Percentiles rank a stretch among this genome's conserved stretches.
These are phyloP conservation scores for Puccinia brachypodii DNA, from an alignment of 1,284 basidiomycete genomes.

Conservation along the genomic window DNA sequence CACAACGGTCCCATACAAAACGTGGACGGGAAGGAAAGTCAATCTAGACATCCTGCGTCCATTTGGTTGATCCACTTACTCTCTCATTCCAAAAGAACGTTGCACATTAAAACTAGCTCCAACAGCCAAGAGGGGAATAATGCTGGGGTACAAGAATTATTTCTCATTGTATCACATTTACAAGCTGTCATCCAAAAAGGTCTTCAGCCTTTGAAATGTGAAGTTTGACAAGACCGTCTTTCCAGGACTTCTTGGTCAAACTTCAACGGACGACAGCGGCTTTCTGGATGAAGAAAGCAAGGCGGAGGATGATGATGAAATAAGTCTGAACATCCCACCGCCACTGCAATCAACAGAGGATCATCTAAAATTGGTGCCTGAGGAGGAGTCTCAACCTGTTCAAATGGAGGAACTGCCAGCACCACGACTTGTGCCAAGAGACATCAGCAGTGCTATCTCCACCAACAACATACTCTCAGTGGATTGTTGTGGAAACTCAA, in stretches of 20 bases:
- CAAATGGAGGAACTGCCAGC: neutral
- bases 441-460: neutral
- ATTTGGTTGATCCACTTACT: neutral
- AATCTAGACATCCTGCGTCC: neutral
- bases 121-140: neutral
- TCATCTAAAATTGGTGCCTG: neutral
- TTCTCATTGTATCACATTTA: neutral
- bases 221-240: neutral
- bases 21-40: neutral
- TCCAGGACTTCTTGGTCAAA: neutral
- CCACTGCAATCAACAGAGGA: neutral
- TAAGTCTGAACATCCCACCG: neutral
- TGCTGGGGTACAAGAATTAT: neutral
- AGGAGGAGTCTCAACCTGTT: neutral
- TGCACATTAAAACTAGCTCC: neutral
- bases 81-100: neutral
- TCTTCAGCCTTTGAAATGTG: neutral
- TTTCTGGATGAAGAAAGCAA: neutral
- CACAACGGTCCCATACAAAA: neutral
- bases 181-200: neutral
- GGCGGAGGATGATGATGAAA: too few relatives aligned
- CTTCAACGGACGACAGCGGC: neutral
- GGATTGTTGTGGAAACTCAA: neutral
- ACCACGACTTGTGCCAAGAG: neutral
- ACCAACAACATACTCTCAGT: neutral